These are phyloP conservation scores for Kodamaea sp. DNA, from an alignment of 1,139 yeast genomes.

Conservation along the genomic window DNA sequence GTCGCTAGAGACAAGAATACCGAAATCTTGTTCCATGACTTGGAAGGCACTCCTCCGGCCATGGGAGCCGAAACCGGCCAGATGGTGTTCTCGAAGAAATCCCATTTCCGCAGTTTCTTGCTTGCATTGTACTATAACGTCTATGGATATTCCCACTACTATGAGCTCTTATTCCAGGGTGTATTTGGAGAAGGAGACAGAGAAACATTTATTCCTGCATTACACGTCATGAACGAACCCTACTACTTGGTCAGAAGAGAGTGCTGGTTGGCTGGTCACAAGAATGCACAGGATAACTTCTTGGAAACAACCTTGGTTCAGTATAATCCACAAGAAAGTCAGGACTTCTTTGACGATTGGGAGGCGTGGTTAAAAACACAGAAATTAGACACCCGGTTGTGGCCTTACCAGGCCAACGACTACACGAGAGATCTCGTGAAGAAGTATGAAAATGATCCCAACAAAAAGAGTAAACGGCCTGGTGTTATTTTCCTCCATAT, in stretches of 20 bases:
- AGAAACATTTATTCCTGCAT: conserved; percentile 41
- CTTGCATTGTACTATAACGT: conserved; percentile 36
- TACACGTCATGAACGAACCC: conserved; percentile 38
- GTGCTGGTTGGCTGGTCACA: conserved; percentile 18
- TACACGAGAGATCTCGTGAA: conserved; percentile 23
- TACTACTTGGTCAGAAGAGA: conserved; percentile 26
- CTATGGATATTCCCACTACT: conserved; percentile 29
- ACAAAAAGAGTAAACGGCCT: conserved; percentile 19
- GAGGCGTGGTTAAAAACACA: conserved; percentile 15
- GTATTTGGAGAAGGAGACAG: conserved; percentile 40
- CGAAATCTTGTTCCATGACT: conserved; percentile 32
- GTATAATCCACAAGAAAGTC: conserved; percentile 18
- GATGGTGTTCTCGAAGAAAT: conserved; percentile 32
- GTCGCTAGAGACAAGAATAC: conserved; percentile 15
- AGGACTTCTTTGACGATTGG: conserved; percentile 16
- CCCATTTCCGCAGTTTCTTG: conserved; percentile 29
- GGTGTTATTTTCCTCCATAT: conserved; percentile 41
- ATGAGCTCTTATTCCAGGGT: conserved; percentile 38
- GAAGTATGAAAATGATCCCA: conserved; percentile 12
- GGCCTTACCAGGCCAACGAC: conserved; percentile 31
- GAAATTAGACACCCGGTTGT: conserved; percentile 29
- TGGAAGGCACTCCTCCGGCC: conserved; percentile 31
- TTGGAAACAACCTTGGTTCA: conserved; percentile 23
- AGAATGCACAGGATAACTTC: conserved; percentile 6
- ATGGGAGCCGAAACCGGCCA: conserved; percentile 38